phyloP scores from a whole-genome alignment of 148 eudicot genomes.

The Simmondsia chinensis region DNA sequence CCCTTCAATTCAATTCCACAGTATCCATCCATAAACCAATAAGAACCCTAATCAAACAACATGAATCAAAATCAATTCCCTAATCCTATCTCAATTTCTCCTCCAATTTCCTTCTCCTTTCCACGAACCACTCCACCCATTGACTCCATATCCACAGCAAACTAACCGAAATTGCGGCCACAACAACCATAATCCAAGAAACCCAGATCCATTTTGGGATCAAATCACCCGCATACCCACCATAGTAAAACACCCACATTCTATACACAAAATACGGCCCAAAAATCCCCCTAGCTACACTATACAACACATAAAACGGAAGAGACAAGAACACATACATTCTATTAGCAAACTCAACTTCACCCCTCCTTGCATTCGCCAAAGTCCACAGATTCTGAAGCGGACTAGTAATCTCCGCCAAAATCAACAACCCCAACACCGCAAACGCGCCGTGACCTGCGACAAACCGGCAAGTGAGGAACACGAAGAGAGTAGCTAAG shows the following conservation, averaged over 20 bases:
- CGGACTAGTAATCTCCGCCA: conserved; percentile 70
- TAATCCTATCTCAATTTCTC: conserved; percentile 25
- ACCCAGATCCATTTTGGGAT: conserved; percentile 74
- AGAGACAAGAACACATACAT: conserved; percentile 31
- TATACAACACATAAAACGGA: conserved; percentile 60
- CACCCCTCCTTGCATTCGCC: conserved; percentile 34
- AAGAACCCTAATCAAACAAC: neutral
- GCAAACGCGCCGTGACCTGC: conserved; percentile 55
- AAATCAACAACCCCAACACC: conserved; percentile 37
- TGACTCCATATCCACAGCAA: conserved; percentile 55
- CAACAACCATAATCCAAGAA: conserved; percentile 61
- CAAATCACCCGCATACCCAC: conserved; percentile 40
- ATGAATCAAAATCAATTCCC: no score
- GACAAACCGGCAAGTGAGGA: conserved; percentile 52
- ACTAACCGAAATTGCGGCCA: conserved; percentile 51
- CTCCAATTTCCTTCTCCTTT: conserved; percentile 18
- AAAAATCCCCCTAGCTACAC: conserved; percentile 44
- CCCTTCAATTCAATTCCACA: no score
- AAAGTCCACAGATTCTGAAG: conserved; percentile 78
- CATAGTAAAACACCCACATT: conserved; percentile 37
- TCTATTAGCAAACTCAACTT: conserved; percentile 33
- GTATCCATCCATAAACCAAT: no score
- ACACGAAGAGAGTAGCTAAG: conserved; percentile 67
- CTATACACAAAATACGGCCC: conserved; percentile 58
- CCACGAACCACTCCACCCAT: conserved; percentile 58